A percentile compares a stretch with the other conserved stretches of the same genome.
These are phyloP conservation scores for Solanum lignicaule DNA, from an alignment of 257 asterid species.

Conservation along the genomic window DNA sequence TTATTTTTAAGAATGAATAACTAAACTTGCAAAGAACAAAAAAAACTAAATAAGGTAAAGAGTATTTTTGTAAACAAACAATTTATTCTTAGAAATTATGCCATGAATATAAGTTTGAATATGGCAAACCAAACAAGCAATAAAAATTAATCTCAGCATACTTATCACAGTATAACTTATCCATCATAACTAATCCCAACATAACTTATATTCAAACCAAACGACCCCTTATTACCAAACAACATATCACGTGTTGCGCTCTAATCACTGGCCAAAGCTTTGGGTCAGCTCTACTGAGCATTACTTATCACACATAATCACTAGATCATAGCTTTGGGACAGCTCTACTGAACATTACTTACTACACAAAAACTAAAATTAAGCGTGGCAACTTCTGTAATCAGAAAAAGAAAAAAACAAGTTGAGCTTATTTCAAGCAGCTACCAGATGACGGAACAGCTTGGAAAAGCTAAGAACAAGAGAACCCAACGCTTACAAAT, in stretches of 20 bases:
- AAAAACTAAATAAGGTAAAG: too few species aligned
- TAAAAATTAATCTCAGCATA: too few species aligned
- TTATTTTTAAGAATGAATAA: too few species aligned
- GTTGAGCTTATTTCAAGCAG: neutral
- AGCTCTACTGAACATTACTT: neutral
- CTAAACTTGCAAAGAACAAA: too few species aligned
- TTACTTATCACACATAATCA: neutral
- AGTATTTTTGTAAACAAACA: too few species aligned
- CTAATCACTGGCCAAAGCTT: neutral
- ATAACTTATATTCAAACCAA: too few species aligned
- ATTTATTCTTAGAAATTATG: too few species aligned
- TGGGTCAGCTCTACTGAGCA: neutral
- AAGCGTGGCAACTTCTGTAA: neutral
- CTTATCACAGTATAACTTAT: too few species aligned
- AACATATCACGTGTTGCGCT: neutral
- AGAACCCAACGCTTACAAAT: neutral
- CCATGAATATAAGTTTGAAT: too few species aligned
- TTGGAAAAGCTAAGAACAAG: neutral
- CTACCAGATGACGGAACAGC: neutral
- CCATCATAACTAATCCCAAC: too few species aligned
- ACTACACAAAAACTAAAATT: neutral
- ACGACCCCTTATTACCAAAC: neutral
- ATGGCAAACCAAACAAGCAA: too few species aligned
- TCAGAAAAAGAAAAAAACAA: neutral
- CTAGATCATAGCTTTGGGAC: neutral